Evolutionary conservation across 2,329 filamentous ascomycete species (phyloP).

Genomic region (Ophiostoma australiae): DNA sequence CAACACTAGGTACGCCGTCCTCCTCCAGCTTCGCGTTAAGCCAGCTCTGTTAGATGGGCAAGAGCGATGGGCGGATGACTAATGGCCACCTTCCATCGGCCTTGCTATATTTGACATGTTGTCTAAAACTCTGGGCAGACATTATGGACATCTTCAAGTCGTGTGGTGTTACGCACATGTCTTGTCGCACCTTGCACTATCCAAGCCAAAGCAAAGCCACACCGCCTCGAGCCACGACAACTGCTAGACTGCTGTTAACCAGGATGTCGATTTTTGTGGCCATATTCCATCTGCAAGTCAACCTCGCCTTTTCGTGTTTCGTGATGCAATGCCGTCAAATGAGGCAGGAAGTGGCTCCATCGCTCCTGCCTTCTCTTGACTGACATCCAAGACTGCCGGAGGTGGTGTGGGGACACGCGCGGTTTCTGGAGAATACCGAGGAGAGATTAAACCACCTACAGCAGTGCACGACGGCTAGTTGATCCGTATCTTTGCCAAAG

Average conservation of each 20-base stretch:
- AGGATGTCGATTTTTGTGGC: neutral
- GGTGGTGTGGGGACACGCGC: conserved; percentile 6
- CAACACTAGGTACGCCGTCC: neutral
- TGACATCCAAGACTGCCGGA: neutral
- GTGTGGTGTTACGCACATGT: neutral
- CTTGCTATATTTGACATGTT: no score
- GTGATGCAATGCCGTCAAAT: neutral
- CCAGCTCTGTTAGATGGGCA: neutral
- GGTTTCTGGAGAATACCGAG: neutral
- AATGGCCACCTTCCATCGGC: no score
- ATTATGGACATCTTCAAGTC: no score
- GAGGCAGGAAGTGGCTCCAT: neutral
- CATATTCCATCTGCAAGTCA: neutral
- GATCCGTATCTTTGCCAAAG: no score
- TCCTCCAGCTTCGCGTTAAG: neutral
- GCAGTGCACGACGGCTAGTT: neutral
- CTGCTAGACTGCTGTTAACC: neutral
- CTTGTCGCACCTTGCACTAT: neutral
- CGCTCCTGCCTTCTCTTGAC: neutral
- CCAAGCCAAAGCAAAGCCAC: neutral
- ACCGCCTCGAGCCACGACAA: neutral
- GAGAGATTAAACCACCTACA: neutral
- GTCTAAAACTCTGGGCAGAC: no score
- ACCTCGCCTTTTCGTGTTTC: neutral
- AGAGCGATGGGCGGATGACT: neutral